Base-by-base conservation (phyloP, 352 stramenopile genomes). In the Thalassiosira ordinaria region DNA sequence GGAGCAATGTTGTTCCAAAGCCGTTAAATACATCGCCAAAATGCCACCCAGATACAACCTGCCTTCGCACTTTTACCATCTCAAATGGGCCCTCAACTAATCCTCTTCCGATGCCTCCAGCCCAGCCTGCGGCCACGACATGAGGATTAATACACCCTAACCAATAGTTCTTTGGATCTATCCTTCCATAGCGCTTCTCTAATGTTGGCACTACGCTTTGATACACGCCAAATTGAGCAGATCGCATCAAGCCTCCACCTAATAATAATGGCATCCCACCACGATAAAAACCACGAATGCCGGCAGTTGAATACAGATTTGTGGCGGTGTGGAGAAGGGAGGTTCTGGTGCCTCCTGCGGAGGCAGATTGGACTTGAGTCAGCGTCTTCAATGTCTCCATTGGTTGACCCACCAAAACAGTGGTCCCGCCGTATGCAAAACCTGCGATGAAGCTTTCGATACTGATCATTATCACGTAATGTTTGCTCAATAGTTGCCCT, bases 81-180 rank as follows among this genome's bases (percentile, higher is more conserved):
- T 95, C 91, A 49, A 88, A 90, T 14, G 91, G 91, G 13, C 78
- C 82, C 61, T 95, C 91, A 0, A 95, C 84, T 16, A 94, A 20
- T 16, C 84, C 91, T 47, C 91, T 62, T 11, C 85, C 89, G 2
- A 95, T 66, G 9, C 89, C 90, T 11, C 89, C 91, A 31, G 77
- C 77, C 55, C 92, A 87, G 8, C 89, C 91, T 16, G 91, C 90
- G 0, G 88, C 3, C 27, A 93, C 67, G 0, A 95, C 86, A 53
- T 93, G 78, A 0, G 63, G 37, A 47, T 91, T 85, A 5, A 89
- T 64, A 26, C 71, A 82, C 1, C 78, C 72, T 2, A 82, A 47
- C 24, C 52, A 78, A 44, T 78, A 78, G 24, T 52, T 41, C 3
- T 65, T 51, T 52, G 59, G 35, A 47, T 65, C 37, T 14, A 39